These are phyloP conservation scores for Sphenostylis stenocarpa DNA, from an alignment of 306 rosid species.

Conservation along the genomic window DNA sequence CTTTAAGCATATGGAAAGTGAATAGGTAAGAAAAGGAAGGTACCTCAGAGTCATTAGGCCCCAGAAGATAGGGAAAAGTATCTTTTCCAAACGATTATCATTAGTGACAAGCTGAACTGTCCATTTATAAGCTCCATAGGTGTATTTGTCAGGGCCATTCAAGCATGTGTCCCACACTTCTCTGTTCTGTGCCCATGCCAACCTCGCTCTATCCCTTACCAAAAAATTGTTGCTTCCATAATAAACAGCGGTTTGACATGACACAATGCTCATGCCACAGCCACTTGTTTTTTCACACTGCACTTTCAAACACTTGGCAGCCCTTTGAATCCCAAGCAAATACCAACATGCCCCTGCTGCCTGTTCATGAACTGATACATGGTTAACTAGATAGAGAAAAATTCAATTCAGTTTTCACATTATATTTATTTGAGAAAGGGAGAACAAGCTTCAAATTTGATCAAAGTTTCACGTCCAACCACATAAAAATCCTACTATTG, in stretches of 20 bases:
- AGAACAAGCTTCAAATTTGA: too few species aligned
- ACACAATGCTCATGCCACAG: slow-evolving; percentile 51
- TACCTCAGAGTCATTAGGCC: slow-evolving; percentile 97
- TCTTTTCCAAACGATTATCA: slow-evolving; percentile 73
- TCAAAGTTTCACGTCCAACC: too few species aligned
- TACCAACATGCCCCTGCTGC: slow-evolving; percentile 99
- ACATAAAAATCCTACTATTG: too few species aligned
- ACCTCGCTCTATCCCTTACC: slow-evolving; percentile 45
- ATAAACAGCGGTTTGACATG: slow-evolving; percentile 61
- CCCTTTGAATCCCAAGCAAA: slow-evolving; percentile 78
- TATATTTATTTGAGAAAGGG: too few species aligned
- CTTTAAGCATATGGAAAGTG: neutral
- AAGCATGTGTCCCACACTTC: slow-evolving; percentile 61
- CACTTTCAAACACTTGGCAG: slow-evolving; percentile 63
- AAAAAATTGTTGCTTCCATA: slow-evolving; percentile 48
- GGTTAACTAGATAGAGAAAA: too few species aligned
- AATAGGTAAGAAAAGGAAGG: neutral
- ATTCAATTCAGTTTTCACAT: too few species aligned
- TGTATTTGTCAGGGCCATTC: slow-evolving; percentile 49
- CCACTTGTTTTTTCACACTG: slow-evolving; percentile 54
- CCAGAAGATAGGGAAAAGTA: slow-evolving; percentile 96
- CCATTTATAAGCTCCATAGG: slow-evolving; percentile 86
- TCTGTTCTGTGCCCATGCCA: slow-evolving; percentile 67
- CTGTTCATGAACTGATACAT: slow-evolving; percentile 31
- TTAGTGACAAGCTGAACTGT: slow-evolving; percentile 87